These are phyloP conservation scores for Ascochyta fabae DNA, from an alignment of 2,329 filamentous ascomycete species.

Conservation along the genomic window DNA sequence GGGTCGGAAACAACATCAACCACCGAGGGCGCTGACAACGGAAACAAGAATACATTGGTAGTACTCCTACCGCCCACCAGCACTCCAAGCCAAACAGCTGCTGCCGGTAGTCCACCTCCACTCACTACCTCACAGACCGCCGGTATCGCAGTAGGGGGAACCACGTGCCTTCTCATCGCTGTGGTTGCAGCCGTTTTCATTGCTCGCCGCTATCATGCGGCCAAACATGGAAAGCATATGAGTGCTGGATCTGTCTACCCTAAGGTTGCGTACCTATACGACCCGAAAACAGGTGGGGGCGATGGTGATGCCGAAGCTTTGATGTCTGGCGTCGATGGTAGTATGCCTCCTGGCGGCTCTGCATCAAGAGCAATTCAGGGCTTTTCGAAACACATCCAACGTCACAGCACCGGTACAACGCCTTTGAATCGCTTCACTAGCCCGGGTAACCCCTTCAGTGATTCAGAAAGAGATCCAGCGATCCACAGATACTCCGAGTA, in stretches of 20 bases:
- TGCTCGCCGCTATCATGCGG: slow-evolving; percentile 38
- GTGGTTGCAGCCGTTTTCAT: slow-evolving; percentile 43
- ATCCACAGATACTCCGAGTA: slow-evolving; percentile 11
- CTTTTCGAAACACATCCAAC: neutral
- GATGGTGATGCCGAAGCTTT: slow-evolving; percentile 28
- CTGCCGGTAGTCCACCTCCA: slow-evolving; percentile 23
- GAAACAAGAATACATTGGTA: neutral
- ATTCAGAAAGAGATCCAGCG: slow-evolving; percentile 14
- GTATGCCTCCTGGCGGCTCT: slow-evolving; percentile 1
- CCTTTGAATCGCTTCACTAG: slow-evolving; percentile 16
- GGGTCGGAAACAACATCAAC: neutral
- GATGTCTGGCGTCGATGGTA: slow-evolving; percentile 33
- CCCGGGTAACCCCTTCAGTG: slow-evolving; percentile 19
- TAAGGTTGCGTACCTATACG: slow-evolving; percentile 44
- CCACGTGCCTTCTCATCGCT: slow-evolving; percentile 42
- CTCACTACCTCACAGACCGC: slow-evolving; percentile 42
- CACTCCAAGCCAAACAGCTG: slow-evolving; percentile 19
- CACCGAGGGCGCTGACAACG: neutral
- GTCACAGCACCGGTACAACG: slow-evolving; percentile 4
- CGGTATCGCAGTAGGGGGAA: slow-evolving; percentile 44
- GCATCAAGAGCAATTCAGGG: neutral
- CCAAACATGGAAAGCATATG: slow-evolving; percentile 28
- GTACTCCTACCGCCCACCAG: slow-evolving; percentile 17
- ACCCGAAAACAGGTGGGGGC: slow-evolving; percentile 30
- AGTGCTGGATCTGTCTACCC: slow-evolving; percentile 40